phyloP scores from a whole-genome alignment of 1,139 yeast genomes.

The Entelexis sorbosivorans region DNA sequence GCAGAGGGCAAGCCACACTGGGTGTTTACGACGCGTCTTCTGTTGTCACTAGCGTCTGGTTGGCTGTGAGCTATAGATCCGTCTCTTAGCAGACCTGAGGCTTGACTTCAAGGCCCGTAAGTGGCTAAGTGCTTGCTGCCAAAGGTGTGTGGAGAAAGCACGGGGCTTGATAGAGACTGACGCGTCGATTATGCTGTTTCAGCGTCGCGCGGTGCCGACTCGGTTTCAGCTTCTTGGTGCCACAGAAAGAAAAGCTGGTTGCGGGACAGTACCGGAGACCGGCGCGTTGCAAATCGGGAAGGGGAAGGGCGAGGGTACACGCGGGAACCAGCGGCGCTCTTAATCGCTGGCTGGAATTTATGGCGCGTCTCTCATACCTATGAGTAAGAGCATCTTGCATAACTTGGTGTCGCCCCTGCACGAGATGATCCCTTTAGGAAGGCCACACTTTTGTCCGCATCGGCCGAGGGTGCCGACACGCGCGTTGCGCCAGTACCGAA shows the following conservation, averaged over 20 bases:
- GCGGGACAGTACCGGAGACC: background rate
- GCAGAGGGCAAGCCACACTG: background rate
- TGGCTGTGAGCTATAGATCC: background rate
- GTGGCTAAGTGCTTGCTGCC: no score
- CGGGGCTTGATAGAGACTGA: background rate
- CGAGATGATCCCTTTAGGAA: background rate
- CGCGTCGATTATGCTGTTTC: background rate
- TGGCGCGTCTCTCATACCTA: background rate
- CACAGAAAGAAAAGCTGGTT: background rate
- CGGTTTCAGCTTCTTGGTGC: background rate
- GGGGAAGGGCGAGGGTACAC: slow-evolving; percentile 7
- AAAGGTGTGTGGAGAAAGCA: no score
- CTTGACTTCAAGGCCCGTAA: no score
- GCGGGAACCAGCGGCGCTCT: background rate
- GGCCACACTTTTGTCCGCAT: background rate
- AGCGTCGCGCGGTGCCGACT: background rate
- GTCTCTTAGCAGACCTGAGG: background rate
- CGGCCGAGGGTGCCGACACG: background rate
- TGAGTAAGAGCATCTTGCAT: background rate
- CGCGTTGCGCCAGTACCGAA: background rate
- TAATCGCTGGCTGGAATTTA: background rate
- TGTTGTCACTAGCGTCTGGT: background rate
- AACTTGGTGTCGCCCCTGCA: background rate
- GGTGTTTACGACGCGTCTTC: background rate
- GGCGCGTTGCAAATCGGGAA: slow-evolving; percentile 9